Evolutionary conservation across 2,329 filamentous ascomycete species (phyloP), one percentile per base, ranked within the genome.

Genomic region (Fusarium annulatum): DNA sequence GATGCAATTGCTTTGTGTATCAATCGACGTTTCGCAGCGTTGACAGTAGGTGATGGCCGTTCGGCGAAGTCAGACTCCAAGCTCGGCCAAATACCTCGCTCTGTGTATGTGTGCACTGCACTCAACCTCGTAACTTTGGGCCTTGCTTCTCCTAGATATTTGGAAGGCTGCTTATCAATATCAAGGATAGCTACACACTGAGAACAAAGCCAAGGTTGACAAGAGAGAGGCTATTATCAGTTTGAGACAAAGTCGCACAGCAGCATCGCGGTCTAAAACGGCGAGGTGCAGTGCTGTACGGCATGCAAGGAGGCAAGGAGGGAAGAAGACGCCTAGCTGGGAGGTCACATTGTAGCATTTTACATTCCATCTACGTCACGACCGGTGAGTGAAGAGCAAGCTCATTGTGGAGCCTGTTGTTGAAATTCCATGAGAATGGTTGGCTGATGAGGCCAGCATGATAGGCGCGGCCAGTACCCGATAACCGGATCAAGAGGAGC

Each of bases 321-420:
- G 21, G 33, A 36, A 36, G 33, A 26, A 36, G 33, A 15, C 26
- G 33, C n/a, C n/a, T 36, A 36, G 23, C 26, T 49, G 48, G 51
- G 62, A 59, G 65, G 62, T 74, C 71, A 71, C 68, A 60, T 71
- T 67, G 64, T 61, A 67, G 55, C 34, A 34, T 56, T 69, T 69
- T 64, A 65, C 74, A 65, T 68, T 64, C 62, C 65, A 74, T 75
- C 57, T 70, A 71, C 67, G 70, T 67, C 66, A 67, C 57, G 73
- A 78, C 76, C 76, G 76, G 76, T 78, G 64, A 78, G 64, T 64
- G 60, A 67, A 66, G 67, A 52, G 21, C 19, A 28, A 59, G 19
- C 19, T 38, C 56, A 23, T 38, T 48, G 71, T 71, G 69, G 74
- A 60, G 38, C 51, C 62, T 67, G 53, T 75, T 42, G 10, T 62